Evolutionary conservation across 2,329 filamentous ascomycete species (phyloP).

Genomic region (Cladosporium phlei): DNA sequence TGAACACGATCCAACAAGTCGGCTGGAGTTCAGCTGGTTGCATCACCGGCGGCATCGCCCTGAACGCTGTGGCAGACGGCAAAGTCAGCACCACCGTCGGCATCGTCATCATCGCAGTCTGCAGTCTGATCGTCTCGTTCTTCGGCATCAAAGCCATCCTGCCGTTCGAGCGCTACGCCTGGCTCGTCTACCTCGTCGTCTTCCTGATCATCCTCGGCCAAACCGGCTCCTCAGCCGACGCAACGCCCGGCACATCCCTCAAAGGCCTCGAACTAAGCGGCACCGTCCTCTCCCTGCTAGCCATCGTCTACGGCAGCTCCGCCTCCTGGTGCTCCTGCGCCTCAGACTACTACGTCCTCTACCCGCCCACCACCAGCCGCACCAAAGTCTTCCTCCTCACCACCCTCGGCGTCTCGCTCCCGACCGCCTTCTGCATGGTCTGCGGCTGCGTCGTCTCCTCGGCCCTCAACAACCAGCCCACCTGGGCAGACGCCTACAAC

Average conservation of each 20-base stretch:
- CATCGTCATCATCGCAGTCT: conserved; percentile 40
- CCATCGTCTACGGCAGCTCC: conserved; percentile 37
- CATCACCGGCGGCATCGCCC: conserved; percentile 40
- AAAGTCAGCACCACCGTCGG: conserved; percentile 41
- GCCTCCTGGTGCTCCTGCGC: conserved; percentile 40
- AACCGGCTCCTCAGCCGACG: conserved; percentile 30
- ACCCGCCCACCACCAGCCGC: conserved; percentile 35
- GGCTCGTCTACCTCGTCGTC: conserved; percentile 45
- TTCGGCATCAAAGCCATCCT: conserved; percentile 42
- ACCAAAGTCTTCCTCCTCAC: conserved; percentile 41
- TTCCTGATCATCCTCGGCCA: conserved; percentile 47
- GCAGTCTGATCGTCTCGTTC: conserved; percentile 36
- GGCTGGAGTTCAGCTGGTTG: conserved; percentile 41
- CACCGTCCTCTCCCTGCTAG: conserved; percentile 27
- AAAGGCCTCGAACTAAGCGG: conserved; percentile 29
- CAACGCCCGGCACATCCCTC: conserved; percentile 21
- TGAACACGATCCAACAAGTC: conserved; percentile 46
- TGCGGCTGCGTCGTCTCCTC: conserved; percentile 37
- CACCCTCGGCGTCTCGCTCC: conserved; percentile 38
- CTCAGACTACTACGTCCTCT: conserved; percentile 42
- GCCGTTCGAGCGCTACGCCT: conserved; percentile 47
- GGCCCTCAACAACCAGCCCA: conserved; percentile 37
- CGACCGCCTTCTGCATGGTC: conserved; percentile 42
- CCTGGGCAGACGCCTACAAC: conserved; percentile 37
- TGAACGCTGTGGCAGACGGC: conserved; percentile 40